Evolutionary conservation across 2,329 filamentous ascomycete genomes (phyloP), one percentile per base, ranked within the genome.

Genomic region (Phoma sp.): DNA sequence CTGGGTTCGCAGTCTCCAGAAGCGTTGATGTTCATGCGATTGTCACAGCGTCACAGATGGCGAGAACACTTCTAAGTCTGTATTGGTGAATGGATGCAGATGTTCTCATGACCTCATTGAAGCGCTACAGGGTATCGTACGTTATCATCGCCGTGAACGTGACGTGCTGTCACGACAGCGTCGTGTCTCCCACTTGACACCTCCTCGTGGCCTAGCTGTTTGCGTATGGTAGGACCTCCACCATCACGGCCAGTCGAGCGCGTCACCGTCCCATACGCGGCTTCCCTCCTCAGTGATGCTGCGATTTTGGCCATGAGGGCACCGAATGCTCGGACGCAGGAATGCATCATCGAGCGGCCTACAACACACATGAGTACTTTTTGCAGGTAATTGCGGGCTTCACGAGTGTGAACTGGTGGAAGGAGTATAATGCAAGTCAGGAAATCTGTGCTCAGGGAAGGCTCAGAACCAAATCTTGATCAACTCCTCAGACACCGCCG

Each of bases 401-500:
- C 22, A 49, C 43, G 35, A 8, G 19, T 36, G 19, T 21, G 36
- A 17, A 32, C 48, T 24, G 37, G 17, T 38, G 49, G 8, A 45
- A n/a, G 17, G 32, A 32, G 6, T 35, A 6, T 50, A 39, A 38
- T 43, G 57, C 64, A 52, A 21, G 25, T 57, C 38, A 25, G 50
- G 31, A 32, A 38, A 10, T 52, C 56, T 22, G 44, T 65, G 57
- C 46, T 62, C 29, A 36, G 54, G 36, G 36, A 61, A 58, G 57
- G 50, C 61, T 74, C 69, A 76, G 58, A 75, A 75, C 79, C 80
- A 82, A 49, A 88, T 88, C 70, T 86, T 85, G 64, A 90, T 87
- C 39, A 91, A 77, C 73, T 89, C 85, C 67, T 90, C 87, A 54
- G 86, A 87, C 31, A 90, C 88, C 24, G 88, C 88, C 53, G 84